Evolutionary conservation across 495 filamentous ascomycete genomes (phyloP), one percentile per base, ranked within the genome.

Genomic region (Durotheca rogersii): DNA sequence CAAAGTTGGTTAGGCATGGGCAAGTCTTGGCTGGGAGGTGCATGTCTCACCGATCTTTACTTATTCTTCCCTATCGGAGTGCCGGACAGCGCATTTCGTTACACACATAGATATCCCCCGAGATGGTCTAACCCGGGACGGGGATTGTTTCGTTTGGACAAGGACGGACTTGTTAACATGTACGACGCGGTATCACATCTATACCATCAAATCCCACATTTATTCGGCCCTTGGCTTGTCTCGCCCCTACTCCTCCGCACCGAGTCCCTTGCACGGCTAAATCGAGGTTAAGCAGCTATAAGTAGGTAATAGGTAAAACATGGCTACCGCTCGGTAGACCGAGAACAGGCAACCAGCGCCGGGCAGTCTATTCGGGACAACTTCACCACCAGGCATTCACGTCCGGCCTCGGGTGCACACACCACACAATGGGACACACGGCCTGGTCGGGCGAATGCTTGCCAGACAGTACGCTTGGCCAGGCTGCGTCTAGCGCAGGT

Each of bases 341-440:
- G 29, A 9, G 23, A 36, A 25, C n/a, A 42, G 11, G 36, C 5
- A 16, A 51, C 40, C 30, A 17, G 40, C 30, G 45, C 35, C 44
- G 9, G 23, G 23, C 50, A 51, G 49, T 25, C 31, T n/a, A n/a
- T 48, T 53, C 38, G 43, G 43, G 32, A 53, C 35, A 38, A 44
- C 33, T 35, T 49, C 53, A 59, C 53, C 50, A 53, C 29, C 56
- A 41, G 41, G 53, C 49, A 44, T 49, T 49, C 55, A 58, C 49
- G 55, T 30, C 14, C 49, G 31, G 39, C 25, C 36, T 41, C 10
- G 20, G 42, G 20, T 17, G 9, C n/a, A 47, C 17, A 27, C 9
- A 41, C n/a, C n/a, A n/a, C 47, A 42, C 51, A 46, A 35, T 47
- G 51, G 35, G 47, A 53, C 51, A 47, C 17, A 47, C 17, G 30